phyloP scores from a whole-genome alignment of 1,139 yeast species.

The Pneumocystis canis region DNA sequence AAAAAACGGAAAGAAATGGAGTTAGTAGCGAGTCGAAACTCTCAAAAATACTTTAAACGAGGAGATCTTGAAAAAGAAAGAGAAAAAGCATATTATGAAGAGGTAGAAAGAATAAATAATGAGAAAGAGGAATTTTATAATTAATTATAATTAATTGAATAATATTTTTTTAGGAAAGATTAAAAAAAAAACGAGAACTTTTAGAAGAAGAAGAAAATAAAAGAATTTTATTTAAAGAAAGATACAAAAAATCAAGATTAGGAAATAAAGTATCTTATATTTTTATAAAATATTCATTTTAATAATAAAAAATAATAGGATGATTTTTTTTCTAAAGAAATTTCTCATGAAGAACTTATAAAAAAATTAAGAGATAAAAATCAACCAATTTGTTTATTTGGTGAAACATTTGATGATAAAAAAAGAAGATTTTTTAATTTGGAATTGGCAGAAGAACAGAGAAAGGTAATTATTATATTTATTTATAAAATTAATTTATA shows the following conservation, averaged over 20 bases:
- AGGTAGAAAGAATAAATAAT: conserved; percentile 20
- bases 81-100: conserved; percentile 17
- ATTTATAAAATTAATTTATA: conserved; percentile 1
- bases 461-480: background rate
- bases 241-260: conserved; percentile 4
- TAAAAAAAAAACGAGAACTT: conserved; percentile 13
- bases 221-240: conserved; percentile 5
- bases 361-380: conserved; percentile 29
- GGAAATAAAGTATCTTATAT: background rate
- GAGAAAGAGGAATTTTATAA: conserved; percentile 16
- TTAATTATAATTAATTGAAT: conserved; percentile 8
- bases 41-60: conserved; percentile 15
- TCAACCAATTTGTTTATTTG: conserved; percentile 33
- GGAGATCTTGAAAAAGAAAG: conserved; percentile 19
- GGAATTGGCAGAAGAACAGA: conserved; percentile 4
- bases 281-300: background rate
- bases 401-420: conserved; percentile 29
- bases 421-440: conserved; percentile 16
- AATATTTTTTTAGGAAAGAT: conserved; percentile 12
- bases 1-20: conserved; percentile 7
- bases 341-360: conserved; percentile 38
- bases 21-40: conserved; percentile 3
- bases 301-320: background rate
- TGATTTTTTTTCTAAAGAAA: conserved; percentile 4
- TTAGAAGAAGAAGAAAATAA: conserved; percentile 8